These are phyloP conservation scores for Brachypodium distachyon DNA, from an alignment of 202 grass and related monocot species.

Conservation along the genomic window DNA sequence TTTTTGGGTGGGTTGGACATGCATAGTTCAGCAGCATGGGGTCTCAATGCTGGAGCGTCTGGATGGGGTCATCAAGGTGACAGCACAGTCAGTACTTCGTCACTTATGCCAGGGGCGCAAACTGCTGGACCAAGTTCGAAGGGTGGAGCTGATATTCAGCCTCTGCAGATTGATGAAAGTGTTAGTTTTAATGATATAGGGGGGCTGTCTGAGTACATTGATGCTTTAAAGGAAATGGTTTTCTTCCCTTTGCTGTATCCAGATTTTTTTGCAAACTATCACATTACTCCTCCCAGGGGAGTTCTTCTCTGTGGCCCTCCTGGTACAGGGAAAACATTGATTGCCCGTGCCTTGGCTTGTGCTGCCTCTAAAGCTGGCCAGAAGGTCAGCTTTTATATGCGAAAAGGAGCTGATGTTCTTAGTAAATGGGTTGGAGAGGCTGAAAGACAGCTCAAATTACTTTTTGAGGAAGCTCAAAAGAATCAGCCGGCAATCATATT, in stretches of 20 bases:
- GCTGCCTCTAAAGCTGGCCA: slow-evolving; percentile 94
- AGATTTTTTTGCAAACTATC: slow-evolving; percentile 99
- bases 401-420: slow-evolving; percentile 99
- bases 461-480: slow-evolving; percentile 99
- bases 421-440: slow-evolving; percentile 99
- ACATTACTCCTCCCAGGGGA: slow-evolving; percentile 96
- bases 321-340: slow-evolving; percentile 94
- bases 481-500: slow-evolving; percentile 99
- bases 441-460: slow-evolving; percentile 94
- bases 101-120: slow-evolving; percentile 70
- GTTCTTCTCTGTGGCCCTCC: slow-evolving; percentile 97
- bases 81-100: slow-evolving; percentile 16
- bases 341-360: slow-evolving; percentile 95
- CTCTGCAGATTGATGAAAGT: slow-evolving; percentile 82
- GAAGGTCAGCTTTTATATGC: slow-evolving; percentile 99
- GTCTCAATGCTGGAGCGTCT: slow-evolving; percentile 88
- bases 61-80: slow-evolving; percentile 96
- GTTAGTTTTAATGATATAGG: slow-evolving; percentile 99
- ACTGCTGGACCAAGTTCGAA: slow-evolving; percentile 99
- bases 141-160: slow-evolving; percentile 98
- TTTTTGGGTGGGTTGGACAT: slow-evolving; percentile 84
- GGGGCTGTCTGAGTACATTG: slow-evolving; percentile 88
- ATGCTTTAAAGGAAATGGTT: slow-evolving; percentile 99
- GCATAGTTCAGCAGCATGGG: slow-evolving; percentile 80
- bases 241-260: slow-evolving; percentile 98